Percentiles rank a stretch among this genome's conserved stretches.
Conservation (phyloP, 2,329 filamentous ascomycete genomes). For the Aspergillus clavatus region DNA sequence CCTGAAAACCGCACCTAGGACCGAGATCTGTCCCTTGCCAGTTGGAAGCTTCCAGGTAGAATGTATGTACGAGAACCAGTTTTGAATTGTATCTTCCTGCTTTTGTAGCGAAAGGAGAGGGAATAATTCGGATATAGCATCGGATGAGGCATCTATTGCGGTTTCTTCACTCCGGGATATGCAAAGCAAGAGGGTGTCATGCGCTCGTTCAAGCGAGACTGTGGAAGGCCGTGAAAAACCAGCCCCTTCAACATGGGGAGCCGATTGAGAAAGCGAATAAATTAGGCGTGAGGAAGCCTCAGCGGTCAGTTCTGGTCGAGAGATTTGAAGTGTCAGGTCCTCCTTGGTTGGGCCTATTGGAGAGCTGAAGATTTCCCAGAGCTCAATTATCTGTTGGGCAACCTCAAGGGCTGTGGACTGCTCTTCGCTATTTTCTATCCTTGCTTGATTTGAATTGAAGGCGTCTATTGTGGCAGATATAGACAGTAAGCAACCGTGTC, state of each 20-base stretch:
- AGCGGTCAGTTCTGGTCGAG: constrained; percentile 40
- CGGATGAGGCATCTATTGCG: constrained; percentile 38
- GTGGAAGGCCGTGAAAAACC: constrained; percentile 15
- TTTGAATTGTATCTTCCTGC: constrained; percentile 32
- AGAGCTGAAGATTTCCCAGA: constrained; percentile 39
- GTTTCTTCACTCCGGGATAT: constrained; percentile 38
- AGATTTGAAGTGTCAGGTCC: constrained; percentile 36
- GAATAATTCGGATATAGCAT: constrained; percentile 39
- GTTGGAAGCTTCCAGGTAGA: constrained; percentile 34
- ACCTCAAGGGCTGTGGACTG: constrained; percentile 24
- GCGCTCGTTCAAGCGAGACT: constrained; percentile 24
- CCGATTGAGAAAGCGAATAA: constrained; percentile 33
- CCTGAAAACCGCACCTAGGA: constrained; percentile 39
- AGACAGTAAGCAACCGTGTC: constrained; percentile 42
- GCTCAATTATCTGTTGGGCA: constrained; percentile 21
- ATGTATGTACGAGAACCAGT: constrained; percentile 38
- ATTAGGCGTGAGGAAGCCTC: constrained; percentile 40
- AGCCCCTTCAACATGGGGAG: constrained; percentile 7
- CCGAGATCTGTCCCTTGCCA: constrained; percentile 42
- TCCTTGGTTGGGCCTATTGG: constrained; percentile 31
- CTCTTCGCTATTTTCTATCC: constrained; percentile 14
- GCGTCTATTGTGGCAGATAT: constrained; percentile 37
- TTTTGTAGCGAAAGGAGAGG: constrained; percentile 29
- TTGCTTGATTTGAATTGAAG: constrained; percentile 20
- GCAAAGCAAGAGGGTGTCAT: constrained; percentile 36